phyloP scores from a whole-genome alignment of 2,329 filamentous ascomycete genomes.

The Teratosphaeria pseudoeucalypti region DNA sequence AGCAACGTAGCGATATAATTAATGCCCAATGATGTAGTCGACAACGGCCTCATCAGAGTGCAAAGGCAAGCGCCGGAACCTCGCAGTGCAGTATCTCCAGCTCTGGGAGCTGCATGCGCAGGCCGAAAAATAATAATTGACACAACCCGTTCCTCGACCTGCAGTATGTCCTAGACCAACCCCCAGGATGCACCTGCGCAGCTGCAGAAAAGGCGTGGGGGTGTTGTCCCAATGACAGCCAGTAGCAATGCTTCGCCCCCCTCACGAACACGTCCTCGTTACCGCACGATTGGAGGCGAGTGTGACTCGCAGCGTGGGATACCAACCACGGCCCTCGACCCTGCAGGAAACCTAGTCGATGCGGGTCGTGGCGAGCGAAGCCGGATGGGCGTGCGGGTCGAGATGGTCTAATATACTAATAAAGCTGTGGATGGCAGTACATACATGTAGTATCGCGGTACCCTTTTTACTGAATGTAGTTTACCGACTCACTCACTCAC shows the following conservation, averaged over 20 bases:
- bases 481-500: not conserved
- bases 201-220: not conserved
- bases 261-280: not conserved
- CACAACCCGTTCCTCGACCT: not conserved
- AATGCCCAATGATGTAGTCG: slow-evolving; percentile 1
- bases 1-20: not conserved
- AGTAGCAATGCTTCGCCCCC: not conserved
- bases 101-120: not conserved
- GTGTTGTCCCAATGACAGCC: slow-evolving; percentile 5
- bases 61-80: not conserved
- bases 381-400: not conserved
- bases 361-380: not conserved
- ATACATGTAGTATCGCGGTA: no score
- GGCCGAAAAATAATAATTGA: not conserved
- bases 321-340: not conserved
- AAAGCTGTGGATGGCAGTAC: no score
- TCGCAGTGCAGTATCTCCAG: not conserved
- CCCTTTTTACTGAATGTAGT: no score
- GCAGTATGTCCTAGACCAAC: not conserved
- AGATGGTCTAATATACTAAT: not conserved
- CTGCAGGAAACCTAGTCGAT: not conserved
- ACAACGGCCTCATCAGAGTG: not conserved
- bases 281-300: slow-evolving; percentile 1
- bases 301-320: slow-evolving; percentile 23
- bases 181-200: not conserved